Base-by-base conservation (phyloP, 352 stramenopile genomes). In the Phytopythium helicoides region DNA sequence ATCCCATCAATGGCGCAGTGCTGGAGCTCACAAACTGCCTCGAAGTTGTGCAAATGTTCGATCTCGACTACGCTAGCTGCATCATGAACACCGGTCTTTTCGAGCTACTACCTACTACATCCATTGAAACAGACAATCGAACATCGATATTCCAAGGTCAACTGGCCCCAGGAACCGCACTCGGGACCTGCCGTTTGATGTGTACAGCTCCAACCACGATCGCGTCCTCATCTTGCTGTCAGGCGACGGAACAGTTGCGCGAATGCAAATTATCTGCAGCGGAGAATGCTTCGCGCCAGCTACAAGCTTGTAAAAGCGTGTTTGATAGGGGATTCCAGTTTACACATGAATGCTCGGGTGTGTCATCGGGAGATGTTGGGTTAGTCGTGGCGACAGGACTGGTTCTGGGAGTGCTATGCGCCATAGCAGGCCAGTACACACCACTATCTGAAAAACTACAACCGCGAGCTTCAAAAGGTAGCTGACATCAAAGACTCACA, bases 1-100 rank as follows among this genome's bases (percentile, higher is more conserved):
- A 78, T 49, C 33, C 54, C 16, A 38, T 52, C 34, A 62, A 56
- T 42, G 54, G 56, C 7, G 68, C 57, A 11, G 41, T 73, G 16
- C 60, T 49, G 0, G 53, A 63, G 35, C 68, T 86, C 16, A 61
- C 62, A 1, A 46, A 54, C 6, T 82, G 72, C 33, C 59, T 76
- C 21, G 47, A 51, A 35, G 64, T 58, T 28, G 60, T 86, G 6
- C 15, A 81, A 36, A 14, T 50, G 31, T 60, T 65, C 31, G 75
- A 89, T 40, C 18, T 71, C 8, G 42, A 48, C 15, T 89, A 89
- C 46, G 73, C 66, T 4, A 47, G 69, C 19, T 89, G 78, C 53
- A 48, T 87, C 45, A 87, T 81, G 57, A 86, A 86, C 59, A 71
- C 75, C 23, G 75, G 75, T 19, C 60, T 89, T 33, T 86, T 89